Conservation (phyloP, 2,329 filamentous ascomycete genomes). For the Hypocreales sp. region DNA sequence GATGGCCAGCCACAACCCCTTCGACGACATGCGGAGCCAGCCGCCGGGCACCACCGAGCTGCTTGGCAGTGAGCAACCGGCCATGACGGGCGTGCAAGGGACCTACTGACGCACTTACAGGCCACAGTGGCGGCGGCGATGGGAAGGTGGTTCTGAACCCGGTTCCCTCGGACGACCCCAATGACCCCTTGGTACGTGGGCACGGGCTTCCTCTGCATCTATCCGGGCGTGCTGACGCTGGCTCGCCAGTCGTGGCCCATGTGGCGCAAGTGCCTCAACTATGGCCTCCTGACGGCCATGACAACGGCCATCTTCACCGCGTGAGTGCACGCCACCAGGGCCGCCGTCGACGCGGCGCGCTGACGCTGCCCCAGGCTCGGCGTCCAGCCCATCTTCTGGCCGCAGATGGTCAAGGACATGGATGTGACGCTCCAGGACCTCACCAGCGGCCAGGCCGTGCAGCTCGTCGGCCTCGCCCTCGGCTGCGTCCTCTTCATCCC, state of each 20-base stretch:
- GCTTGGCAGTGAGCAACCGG: too few species aligned
- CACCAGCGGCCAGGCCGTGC: conserved; percentile 11
- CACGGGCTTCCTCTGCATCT: too few species aligned
- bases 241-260: conserved; percentile 7
- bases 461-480: conserved; percentile 14
- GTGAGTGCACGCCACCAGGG: too few species aligned
- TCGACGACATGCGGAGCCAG: too few species aligned
- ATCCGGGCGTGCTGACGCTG: too few species aligned
- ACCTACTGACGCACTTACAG: too few species aligned
- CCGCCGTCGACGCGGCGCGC: too few species aligned
- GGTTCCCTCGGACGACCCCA: conserved; percentile 1
- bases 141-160: background rate
- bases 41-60: too few species aligned
- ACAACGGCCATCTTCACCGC: conserved; percentile 6
- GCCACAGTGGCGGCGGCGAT: too few species aligned
- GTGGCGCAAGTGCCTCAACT: conserved; percentile 10
- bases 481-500: conserved; percentile 20
- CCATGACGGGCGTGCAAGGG: too few species aligned
- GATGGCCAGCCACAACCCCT: too few species aligned
- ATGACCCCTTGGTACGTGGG: conserved; percentile 4
- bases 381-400: conserved; percentile 10
- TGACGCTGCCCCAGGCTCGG: conserved; percentile 2
- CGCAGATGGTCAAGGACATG: conserved; percentile 9
- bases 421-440: conserved; percentile 10
- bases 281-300: conserved; percentile 7